Evolutionary conservation across 805 yeast genomes (phyloP).

Genomic region (Schizosaccharomyces cryophilus): DNA sequence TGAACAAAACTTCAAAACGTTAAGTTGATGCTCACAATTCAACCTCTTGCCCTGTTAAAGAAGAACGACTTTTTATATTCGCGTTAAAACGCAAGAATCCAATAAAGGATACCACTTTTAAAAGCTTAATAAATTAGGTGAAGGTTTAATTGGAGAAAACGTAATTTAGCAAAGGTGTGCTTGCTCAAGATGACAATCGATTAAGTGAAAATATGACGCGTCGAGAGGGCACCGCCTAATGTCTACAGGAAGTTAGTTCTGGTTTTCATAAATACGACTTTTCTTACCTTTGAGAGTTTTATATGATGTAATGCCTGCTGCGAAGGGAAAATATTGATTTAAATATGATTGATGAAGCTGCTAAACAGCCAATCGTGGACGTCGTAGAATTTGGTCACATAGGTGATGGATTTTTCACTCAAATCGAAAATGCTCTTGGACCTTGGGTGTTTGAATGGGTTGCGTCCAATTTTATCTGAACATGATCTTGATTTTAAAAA

Average conservation of each 20-base stretch:
- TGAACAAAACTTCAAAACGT: conserved; percentile 50
- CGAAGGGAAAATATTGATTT: conserved; percentile 29
- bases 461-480: conserved; percentile 77
- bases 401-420: conserved; percentile 97
- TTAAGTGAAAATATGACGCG: conserved; percentile 66
- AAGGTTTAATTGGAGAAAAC: conserved; percentile 60
- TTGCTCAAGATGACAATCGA: conserved; percentile 88
- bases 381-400: conserved; percentile 93
- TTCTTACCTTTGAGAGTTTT: conserved; percentile 64
- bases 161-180: conserved; percentile 75
- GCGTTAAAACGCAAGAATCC: conserved; percentile 92
- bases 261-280: conserved; percentile 93
- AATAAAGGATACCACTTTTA: conserved; percentile 79
- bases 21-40: conserved; percentile 34
- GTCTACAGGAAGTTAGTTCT: conserved; percentile 46
- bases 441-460: conserved; percentile 93
- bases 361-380: conserved; percentile 45
- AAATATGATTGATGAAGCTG: conserved; percentile 27
- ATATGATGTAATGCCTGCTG: conserved; percentile 61
- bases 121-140: conserved; percentile 66
- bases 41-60: conserved; percentile 51
- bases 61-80: conserved; percentile 59
- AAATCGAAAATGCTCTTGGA: conserved; percentile 62
- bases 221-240: conserved; percentile 88
- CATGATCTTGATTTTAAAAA: conserved; percentile 95